Percentiles rank a stretch among this genome's conserved stretches.
Evolutionary conservation across 768 basidiomycete genomes (phyloP).

Genomic region (Artomyces pyxidatus): DNA sequence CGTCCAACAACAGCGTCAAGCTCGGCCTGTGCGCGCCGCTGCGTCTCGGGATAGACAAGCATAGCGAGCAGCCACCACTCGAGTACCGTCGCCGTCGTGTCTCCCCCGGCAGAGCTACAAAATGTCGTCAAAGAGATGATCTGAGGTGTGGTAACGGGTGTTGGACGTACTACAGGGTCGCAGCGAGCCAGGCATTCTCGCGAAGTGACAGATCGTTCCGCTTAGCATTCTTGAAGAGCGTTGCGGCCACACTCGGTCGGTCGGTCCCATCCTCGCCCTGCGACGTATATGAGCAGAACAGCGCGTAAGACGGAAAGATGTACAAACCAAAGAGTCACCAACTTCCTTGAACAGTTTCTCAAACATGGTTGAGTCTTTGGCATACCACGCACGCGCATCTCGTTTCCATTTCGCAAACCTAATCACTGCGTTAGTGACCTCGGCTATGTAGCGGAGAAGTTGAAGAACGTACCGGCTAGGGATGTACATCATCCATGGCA

Average conservation of each 20-base stretch:
- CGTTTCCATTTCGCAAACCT: slow-evolving; percentile 17
- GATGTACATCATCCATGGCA: slow-evolving; percentile 16
- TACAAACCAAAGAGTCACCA: slow-evolving; percentile 6
- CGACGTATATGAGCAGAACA: not conserved
- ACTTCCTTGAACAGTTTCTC: slow-evolving; percentile 7
- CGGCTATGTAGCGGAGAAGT: not conserved
- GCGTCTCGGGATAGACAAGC: slow-evolving; percentile 1
- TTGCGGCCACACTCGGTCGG: slow-evolving; percentile 2
- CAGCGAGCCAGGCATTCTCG: slow-evolving; percentile 5
- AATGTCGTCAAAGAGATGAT: not conserved
- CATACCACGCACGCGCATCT: slow-evolving; percentile 14
- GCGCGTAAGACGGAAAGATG: no score
- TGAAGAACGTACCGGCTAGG: slow-evolving; percentile 1
- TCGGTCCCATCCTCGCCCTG: slow-evolving; percentile 10
- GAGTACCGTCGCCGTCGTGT: not conserved
- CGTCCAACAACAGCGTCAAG: slow-evolving; percentile 7
- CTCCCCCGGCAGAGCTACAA: not conserved
- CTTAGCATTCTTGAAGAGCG: slow-evolving; percentile 6
- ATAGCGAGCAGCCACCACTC: slow-evolving; percentile 5
- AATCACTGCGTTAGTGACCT: not conserved
- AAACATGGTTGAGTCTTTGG: slow-evolving; percentile 10
- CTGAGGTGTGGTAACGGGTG: no score
- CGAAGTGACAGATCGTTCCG: slow-evolving; percentile 3
- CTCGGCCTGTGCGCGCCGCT: not conserved
- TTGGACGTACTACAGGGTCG: slow-evolving; percentile 4